Evolutionary conservation across 1,284 basidiomycete genomes (phyloP), one percentile per base, ranked within the genome.

Genomic region (Chalciporus piperatoides): DNA sequence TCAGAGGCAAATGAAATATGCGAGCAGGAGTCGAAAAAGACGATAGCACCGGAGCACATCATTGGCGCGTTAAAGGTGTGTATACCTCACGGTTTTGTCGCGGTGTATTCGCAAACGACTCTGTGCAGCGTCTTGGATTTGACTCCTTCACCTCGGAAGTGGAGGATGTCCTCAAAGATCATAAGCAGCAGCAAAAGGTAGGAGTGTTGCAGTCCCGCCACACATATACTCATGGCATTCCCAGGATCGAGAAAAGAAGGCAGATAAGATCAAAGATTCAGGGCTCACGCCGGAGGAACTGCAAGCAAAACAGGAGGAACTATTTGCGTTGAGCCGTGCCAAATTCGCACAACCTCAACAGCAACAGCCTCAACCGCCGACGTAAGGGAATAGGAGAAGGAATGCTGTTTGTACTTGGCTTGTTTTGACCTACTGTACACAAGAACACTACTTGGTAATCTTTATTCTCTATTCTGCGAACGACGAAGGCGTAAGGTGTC

Each of bases 1-100:
- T 95, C 95, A 6, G 94, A 98, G 70, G 90, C 95, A 46, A 99
- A 99, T 71, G 93, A 97, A 59, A 92, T 97, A 52, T 99, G 97
- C 69, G 97, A 99, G 65, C 87, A 92, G 67, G 93, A 95, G 63
- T 89, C 90, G n/a, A 98, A 98, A 76, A 99, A 99, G 77, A 99
- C 96, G 0, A 99, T 99, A 60, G 92, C 94, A 4, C 96, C 97
- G 2, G 96, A 99, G 64, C 96, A 99, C 65, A 95, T 99, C 41
- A 87, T 97, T 38, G 77, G 82, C 32, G 97, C 96, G 5, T 75
- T 99, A 45, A 92, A 93, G 75, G 93, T 92, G 51, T 41, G 78
- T 23, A 23, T 56, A 14, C 30, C 30, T n/a, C 25, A n/a, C n/a
- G 32, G 24, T 40, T n/a, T 33, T 44, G 35, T 47, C 12, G 24